Percentiles rank a stretch among this genome's conserved stretches.
Evolutionary conservation across 345 rosid genomes (phyloP).

Genomic region (Leavenworthia alabamica): DNA sequence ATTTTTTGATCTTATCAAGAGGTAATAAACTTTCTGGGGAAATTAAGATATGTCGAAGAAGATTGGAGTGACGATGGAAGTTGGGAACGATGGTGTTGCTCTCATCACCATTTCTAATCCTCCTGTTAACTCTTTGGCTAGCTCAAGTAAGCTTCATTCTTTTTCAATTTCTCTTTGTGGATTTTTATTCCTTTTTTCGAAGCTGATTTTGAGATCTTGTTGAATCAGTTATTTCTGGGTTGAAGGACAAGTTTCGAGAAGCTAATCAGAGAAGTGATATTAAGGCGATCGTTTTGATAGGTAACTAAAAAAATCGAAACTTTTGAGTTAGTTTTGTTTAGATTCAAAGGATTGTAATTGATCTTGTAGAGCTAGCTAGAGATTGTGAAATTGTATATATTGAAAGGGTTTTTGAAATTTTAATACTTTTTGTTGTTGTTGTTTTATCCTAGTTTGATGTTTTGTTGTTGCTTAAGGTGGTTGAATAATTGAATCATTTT

Average conservation of each 20-base stretch:
- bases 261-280: slow-evolving; percentile 71
- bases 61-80: slow-evolving; percentile 53
- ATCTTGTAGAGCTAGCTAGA: background rate
- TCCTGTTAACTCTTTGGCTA: slow-evolving; percentile 86
- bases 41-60: slow-evolving; percentile 45
- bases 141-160: slow-evolving; percentile 40
- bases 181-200: background rate
- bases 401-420: background rate
- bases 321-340: no score
- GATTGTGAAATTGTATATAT: background rate
- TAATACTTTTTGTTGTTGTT: background rate
- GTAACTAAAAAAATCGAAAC: slow-evolving; percentile 28
- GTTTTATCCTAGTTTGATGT: background rate
- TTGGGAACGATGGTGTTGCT: slow-evolving; percentile 89
- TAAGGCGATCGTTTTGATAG: slow-evolving; percentile 76
- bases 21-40: background rate
- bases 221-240: slow-evolving; percentile 54
- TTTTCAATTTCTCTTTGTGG: background rate
- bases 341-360: background rate
- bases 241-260: slow-evolving; percentile 65
- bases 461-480: slow-evolving; percentile 5
- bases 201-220: background rate
- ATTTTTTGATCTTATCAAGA: background rate
- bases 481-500: slow-evolving; percentile 3
- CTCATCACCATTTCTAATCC: slow-evolving; percentile 77